These are phyloP conservation scores for Sporothrix luriei DNA, from an alignment of 2,329 filamentous ascomycete genomes.

Conservation along the genomic window DNA sequence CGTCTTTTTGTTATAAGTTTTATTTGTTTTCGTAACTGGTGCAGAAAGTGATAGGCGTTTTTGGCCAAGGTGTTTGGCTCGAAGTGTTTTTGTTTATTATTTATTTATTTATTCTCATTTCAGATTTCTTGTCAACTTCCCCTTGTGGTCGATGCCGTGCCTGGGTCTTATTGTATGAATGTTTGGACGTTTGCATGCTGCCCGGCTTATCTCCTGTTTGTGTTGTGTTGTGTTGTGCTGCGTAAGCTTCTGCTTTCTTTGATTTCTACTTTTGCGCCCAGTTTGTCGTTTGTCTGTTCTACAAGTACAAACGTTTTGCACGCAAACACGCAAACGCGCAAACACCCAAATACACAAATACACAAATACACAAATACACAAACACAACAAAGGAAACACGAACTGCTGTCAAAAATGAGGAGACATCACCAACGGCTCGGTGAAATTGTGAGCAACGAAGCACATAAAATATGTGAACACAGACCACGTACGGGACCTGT, in stretches of 20 bases:
- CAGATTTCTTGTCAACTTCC: no score
- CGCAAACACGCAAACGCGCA: background rate
- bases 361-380: background rate
- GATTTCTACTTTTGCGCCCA: slow-evolving; percentile 6
- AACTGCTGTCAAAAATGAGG: slow-evolving; percentile 16
- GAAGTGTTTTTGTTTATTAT: no score
- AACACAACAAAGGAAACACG: slow-evolving; percentile 9
- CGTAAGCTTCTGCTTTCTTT: background rate
- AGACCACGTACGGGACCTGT: background rate
- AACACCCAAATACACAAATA: background rate
- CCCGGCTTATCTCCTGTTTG: background rate
- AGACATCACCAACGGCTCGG: slow-evolving; percentile 14
- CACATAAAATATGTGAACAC: background rate
- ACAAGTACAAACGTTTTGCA: background rate
- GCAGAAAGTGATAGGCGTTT: background rate
- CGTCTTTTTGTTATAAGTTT: background rate
- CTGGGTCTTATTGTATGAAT: background rate
- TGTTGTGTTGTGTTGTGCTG: background rate
- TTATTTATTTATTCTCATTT: background rate
- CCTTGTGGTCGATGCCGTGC: background rate
- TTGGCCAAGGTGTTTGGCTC: background rate
- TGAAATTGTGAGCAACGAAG: slow-evolving; percentile 22
- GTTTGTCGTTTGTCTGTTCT: background rate
- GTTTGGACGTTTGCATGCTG: background rate
- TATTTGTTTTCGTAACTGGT: background rate